phyloP scores from a whole-genome alignment of 441 rosid species.

The Hura crepitans region DNA sequence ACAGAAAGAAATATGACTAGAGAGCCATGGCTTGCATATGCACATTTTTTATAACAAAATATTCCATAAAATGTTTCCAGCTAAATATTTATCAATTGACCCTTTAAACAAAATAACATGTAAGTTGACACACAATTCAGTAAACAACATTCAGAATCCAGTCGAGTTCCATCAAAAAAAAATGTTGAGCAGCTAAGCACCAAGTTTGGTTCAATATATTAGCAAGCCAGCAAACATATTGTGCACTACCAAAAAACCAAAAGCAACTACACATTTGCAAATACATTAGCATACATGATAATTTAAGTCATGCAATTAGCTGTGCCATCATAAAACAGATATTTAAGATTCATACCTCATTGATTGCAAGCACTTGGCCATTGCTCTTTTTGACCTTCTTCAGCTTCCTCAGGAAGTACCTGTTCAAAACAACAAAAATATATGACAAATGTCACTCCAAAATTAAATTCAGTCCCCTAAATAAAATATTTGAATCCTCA shows the following conservation, averaged over 20 bases:
- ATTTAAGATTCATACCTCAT: conserved; percentile 30
- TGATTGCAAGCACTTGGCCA: conserved; percentile 46
- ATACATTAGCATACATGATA: neutral
- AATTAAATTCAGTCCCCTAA: neutral
- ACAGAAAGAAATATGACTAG: too few relatives aligned
- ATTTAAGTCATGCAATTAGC: neutral
- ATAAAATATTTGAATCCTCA: conserved; percentile 1
- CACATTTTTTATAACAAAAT: too few relatives aligned
- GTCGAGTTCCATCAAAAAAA: neutral
- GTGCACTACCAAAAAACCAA: neutral
- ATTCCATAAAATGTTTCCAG: neutral
- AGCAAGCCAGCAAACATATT: neutral
- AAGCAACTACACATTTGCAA: neutral
- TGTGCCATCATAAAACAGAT: neutral
- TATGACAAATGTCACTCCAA: neutral
- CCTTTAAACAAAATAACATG: neutral
- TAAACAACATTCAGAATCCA: neutral
- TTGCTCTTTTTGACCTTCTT: conserved; percentile 49
- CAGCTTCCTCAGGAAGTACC: conserved; percentile 49
- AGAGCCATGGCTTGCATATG: neutral
- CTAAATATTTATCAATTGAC: neutral
- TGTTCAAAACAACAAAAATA: neutral
- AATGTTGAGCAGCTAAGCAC: neutral
- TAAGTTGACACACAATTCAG: neutral
- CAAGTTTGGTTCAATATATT: neutral